Base-by-base conservation (phyloP, 2,329 filamentous ascomycete genomes). In the Rutstroemia sydowiana region DNA sequence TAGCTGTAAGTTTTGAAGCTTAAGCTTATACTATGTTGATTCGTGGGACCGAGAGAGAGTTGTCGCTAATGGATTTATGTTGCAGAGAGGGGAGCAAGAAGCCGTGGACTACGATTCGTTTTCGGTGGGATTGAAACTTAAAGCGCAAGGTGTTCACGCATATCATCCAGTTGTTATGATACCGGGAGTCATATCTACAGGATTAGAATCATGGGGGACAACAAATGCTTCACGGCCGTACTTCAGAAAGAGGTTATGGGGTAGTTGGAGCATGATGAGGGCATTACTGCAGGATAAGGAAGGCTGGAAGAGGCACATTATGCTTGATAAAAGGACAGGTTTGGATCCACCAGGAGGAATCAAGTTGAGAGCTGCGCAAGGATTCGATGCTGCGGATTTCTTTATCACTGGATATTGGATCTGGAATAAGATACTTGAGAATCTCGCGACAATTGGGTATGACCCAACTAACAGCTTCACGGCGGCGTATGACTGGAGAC, bases 221-320 rank as follows among this genome's bases (percentile, higher is more conserved):
- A 83, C 87, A 46, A 87, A 91, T 64, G 74, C 77, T 39, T 95
- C 91, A 7, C 80, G 89, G 32, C 87, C 85, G 54, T 98, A 97
- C 70, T 98, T 98, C 69, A 79, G 93, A 57, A 95, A 95, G 71
- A 78, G 93, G 49, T 72, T 98, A 45, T 98, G 93, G 93, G 93
- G 93, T 4, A 95, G 89, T 61, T 98, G 95, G 93, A 95, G 82
- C 58, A 98, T 98, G 93, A 96, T 98, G 90, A 81, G 86, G 45
- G 92, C 93, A 0, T 72, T 98, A 58, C 88, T 98, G 1, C 71
- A 95, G 63, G 93, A 97, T 68, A 96, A 97, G 70, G 84, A 95
- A 26, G 77, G 80, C 31, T 98, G 93, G 93, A 98, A 96, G 74
- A 84, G 75, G 63, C 93, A 98, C 67, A 88, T 98, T 60, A 97